phyloP scores from a whole-genome alignment of 805 yeast species.

The Brettanomyces sp. region DNA sequence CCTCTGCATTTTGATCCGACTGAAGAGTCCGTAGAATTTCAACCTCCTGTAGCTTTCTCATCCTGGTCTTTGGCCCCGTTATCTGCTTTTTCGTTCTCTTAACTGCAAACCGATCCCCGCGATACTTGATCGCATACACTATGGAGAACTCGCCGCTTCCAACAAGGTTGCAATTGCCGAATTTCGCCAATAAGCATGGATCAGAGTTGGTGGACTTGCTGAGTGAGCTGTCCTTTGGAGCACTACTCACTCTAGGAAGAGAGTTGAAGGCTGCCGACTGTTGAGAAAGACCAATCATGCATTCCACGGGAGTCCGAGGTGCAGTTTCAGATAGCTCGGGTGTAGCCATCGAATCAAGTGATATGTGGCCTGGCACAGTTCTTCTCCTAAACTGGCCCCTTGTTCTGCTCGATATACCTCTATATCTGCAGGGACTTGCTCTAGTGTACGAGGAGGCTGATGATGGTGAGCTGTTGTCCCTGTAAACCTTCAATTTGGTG shows the following conservation, averaged over 20 bases:
- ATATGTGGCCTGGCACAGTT: background rate
- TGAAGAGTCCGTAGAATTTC: slow-evolving; percentile 45
- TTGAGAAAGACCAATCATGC: background rate
- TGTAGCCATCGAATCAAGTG: background rate
- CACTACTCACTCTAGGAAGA: background rate
- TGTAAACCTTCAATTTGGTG: too few species aligned
- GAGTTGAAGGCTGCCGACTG: background rate
- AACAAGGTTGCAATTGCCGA: slow-evolving; percentile 58
- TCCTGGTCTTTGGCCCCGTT: slow-evolving; percentile 47
- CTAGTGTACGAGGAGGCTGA: background rate
- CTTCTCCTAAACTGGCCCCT: background rate
- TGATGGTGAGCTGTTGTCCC: too few species aligned
- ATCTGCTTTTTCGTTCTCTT: slow-evolving; percentile 71
- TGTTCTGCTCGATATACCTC: background rate
- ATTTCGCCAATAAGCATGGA: slow-evolving; percentile 37
- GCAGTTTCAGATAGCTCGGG: slow-evolving; percentile 1
- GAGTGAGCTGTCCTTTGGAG: background rate
- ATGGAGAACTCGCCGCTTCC: slow-evolving; percentile 87
- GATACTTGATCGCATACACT: slow-evolving; percentile 74
- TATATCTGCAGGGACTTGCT: background rate
- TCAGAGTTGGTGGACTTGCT: slow-evolving; percentile 19
- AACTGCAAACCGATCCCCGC: slow-evolving; percentile 68
- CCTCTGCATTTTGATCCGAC: slow-evolving; percentile 8
- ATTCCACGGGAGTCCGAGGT: slow-evolving; percentile 13
- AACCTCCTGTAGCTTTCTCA: slow-evolving; percentile 64